Evolutionary conservation across 1,139 yeast genomes (phyloP).

Genomic region (Saccharomyces pastorianus): DNA sequence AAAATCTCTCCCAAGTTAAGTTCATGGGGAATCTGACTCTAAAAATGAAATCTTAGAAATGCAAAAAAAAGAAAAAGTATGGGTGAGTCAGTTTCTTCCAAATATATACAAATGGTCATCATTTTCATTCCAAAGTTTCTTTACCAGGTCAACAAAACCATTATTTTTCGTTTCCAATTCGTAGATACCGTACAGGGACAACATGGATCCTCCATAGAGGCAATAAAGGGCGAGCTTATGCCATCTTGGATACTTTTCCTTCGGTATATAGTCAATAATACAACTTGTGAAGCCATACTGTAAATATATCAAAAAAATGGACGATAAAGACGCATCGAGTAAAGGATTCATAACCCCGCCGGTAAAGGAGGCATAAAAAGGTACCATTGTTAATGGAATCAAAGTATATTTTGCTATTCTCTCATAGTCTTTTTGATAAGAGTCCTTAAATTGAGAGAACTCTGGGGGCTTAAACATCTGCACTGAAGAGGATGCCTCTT

Average conservation of each 20-base stretch:
- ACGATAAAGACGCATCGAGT: constrained; percentile 60
- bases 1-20: not conserved
- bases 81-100: constrained; percentile 12
- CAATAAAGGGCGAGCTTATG: constrained; percentile 56
- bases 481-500: constrained; percentile 47
- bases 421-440: constrained; percentile 86
- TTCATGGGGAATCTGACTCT: not conserved
- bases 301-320: constrained; percentile 60
- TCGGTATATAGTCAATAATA: constrained; percentile 82
- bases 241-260: constrained; percentile 69
- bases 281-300: constrained; percentile 80
- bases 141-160: constrained; percentile 47
- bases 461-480: constrained; percentile 46
- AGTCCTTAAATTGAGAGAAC: constrained; percentile 60
- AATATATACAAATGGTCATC: constrained; percentile 22
- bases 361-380: constrained; percentile 51
- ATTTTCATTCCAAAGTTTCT: constrained; percentile 37
- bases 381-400: constrained; percentile 68
- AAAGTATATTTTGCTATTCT: constrained; percentile 56
- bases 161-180: constrained; percentile 64
- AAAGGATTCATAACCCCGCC: constrained; percentile 49
- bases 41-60: not conserved
- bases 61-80: not conserved
- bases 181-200: constrained; percentile 74
- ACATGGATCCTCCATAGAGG: constrained; percentile 61